Base-by-base conservation (phyloP, 441 rosid species). In the Gossypium lobatum region DNA sequence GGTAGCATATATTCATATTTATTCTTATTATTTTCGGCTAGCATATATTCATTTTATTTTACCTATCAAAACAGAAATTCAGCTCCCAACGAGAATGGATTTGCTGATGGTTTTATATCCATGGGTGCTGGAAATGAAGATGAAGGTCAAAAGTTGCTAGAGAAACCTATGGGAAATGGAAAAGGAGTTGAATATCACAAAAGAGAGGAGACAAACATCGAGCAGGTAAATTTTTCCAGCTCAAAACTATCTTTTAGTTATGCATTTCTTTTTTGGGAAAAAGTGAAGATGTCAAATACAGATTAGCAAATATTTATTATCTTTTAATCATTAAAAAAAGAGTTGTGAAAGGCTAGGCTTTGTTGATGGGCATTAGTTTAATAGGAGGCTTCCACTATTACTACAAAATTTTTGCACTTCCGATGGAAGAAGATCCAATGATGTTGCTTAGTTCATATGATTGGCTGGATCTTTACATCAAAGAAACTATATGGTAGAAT, bases 1-100 rank as follows among this genome's bases (percentile, higher is more conserved):
- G 91, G 93, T 89, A 82, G 46, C 54, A 73, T 48, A 28, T 59
- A 61, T 39, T 75, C 39, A 34, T 75, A 31, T 52, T 45, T 54
- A 23, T 46, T 64, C 14, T 64, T 39, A 37, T 65, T 42, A 63
- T 14, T 66, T 6, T 64, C 57, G 50, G 10, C 16, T 18, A 23
- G 3, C 63, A 2, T 70, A 13, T 53, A 57, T 76, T 83, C 58
- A 75, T 68, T 59, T 64, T 65, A n/a, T 46, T 72, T 73, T 68
- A 39, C 72, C 54, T 81, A 68, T 16, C 54, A 53, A 74, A 74
- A 42, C 81, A 83, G 89, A 85, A 76, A 71, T 57, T 80, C 79
- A 57, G 70, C 77, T 65, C 72, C 20, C 61, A 78, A 65, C 55
- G 79, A 76, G 81, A 85, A 76, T 53, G 76, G 79, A 55, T 67